Percentiles rank a stretch among this genome's conserved stretches.
phyloP scores from a whole-genome alignment of 2,329 filamentous ascomycete genomes.

The Pseudogymnoascus sp. region DNA sequence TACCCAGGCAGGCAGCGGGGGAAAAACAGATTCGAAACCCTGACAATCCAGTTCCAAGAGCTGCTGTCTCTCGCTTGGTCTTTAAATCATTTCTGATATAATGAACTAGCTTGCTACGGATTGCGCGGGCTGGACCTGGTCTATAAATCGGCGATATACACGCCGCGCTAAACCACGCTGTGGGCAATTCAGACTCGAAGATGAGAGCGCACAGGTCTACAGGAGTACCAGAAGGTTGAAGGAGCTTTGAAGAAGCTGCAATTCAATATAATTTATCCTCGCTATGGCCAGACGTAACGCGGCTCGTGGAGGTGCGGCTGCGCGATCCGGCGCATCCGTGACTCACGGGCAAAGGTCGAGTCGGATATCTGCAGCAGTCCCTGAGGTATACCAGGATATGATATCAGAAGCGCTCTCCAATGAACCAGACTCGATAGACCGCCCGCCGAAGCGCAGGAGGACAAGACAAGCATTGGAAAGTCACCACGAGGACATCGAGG shows the following conservation, averaged over 20 bases:
- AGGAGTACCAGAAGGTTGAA: not conserved
- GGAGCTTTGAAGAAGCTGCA: not conserved
- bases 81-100: not conserved
- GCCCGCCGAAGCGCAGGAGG: conserved; percentile 30
- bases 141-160: not conserved
- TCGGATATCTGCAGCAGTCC: conserved; percentile 22
- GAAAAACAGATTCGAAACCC: not conserved
- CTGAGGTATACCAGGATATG: conserved; percentile 38
- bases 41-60: not conserved
- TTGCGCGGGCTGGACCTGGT: not conserved
- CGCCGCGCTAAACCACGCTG: not conserved
- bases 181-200: not conserved
- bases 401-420: conserved; percentile 31
- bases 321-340: not conserved
- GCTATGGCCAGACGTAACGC: not conserved
- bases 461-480: conserved; percentile 16
- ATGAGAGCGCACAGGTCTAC: not conserved
- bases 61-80: not conserved
- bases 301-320: not conserved
- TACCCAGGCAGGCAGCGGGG: conserved; percentile 1
- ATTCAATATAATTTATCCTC: not conserved
- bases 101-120: not conserved
- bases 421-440: conserved; percentile 24
- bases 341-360: not conserved
- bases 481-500: conserved; percentile 10